A percentile compares a stretch with the other conserved stretches of the same genome.
phyloP scores from a whole-genome alignment of 306 rosid genomes.

The Calophaca sinica region DNA sequence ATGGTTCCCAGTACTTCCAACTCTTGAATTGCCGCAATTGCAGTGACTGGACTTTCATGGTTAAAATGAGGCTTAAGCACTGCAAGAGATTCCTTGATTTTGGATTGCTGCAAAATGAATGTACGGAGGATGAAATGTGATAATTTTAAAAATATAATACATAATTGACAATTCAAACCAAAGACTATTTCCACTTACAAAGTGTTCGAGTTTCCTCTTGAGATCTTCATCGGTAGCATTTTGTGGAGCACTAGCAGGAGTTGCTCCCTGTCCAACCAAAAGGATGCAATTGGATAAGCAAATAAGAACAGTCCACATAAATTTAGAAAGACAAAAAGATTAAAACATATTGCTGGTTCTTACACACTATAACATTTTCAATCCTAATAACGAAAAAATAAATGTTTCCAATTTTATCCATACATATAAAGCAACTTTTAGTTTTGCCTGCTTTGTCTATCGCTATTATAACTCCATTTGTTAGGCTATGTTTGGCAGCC shows the following conservation, averaged over 20 bases:
- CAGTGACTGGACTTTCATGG: constrained; percentile 61
- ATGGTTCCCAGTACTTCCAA: constrained; percentile 68
- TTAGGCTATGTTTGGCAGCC: too few species aligned
- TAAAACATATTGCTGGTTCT: not conserved
- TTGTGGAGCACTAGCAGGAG: constrained; percentile 38
- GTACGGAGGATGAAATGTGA: constrained; percentile 32
- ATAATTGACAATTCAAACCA: constrained; percentile 2
- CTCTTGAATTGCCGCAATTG: constrained; percentile 72
- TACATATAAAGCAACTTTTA: not conserved
- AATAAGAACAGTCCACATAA: not conserved
- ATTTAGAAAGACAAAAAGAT: not conserved
- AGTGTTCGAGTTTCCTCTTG: constrained; percentile 69
- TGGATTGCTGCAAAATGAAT: constrained; percentile 68
- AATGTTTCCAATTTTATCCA: not conserved
- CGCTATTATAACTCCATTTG: too few species aligned
- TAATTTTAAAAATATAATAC: constrained; percentile 21
- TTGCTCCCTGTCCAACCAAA: constrained; percentile 43
- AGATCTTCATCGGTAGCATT: constrained; percentile 56
- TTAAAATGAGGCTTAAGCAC: constrained; percentile 69
- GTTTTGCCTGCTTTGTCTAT: too few species aligned
- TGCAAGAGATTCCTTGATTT: constrained; percentile 70
- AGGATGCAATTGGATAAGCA: constrained; percentile 18
- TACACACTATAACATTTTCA: not conserved
- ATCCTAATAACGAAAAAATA: not conserved
- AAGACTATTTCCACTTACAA: constrained; percentile 61